Evolutionary conservation across 2,329 filamentous ascomycete genomes (phyloP), one percentile per base, ranked within the genome.

Genomic region (Paecilomyces niveus): DNA sequence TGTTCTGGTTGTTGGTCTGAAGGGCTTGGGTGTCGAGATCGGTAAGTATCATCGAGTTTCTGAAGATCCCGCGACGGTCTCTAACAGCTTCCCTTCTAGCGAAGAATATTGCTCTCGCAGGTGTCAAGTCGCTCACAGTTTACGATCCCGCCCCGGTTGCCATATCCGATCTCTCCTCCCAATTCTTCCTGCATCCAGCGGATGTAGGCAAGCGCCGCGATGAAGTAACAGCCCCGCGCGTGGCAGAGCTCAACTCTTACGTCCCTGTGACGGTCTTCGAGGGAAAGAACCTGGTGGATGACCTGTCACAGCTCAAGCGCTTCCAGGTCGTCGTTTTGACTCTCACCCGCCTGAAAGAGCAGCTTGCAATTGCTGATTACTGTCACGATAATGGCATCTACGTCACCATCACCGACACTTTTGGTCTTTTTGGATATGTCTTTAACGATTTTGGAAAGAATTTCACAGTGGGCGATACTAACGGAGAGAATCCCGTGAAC

Each of bases 391-490:
- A 97, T 74, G 89, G 90, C 62, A 97, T 99, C 66, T 97, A 90
- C 72, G 78, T 99, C 45, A 87, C 96, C 54, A 85, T 91, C 58
- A 86, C 90, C 6, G 92, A 97, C 70, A 96, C 90, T 0, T 97
- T 90, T 68, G 94, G 94, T 64, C 83, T 99, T 32, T 99, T 99
- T 71, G 94, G 94, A 55, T 90, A 88, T 64, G 89, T 99, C 65
- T 99, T 99, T 79, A 97, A 92, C 69, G 94, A 99, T 71, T 99
- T 99, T 71, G 94, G 94, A 65, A 86, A 93, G 70, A 90, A 94
- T 68, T 99, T 99, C 75, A 91, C 90, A 4, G 86, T 94, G 57
- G 87, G 91, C 63, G 94, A 99, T 70, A 80, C 92, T 3, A 97
- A 89, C 13, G 94, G 94, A 67, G 94, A 99, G 78, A 90, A 90